Base-by-base conservation (phyloP, 2,329 filamentous ascomycete genomes). In the Dactylella cylindrospora region DNA sequence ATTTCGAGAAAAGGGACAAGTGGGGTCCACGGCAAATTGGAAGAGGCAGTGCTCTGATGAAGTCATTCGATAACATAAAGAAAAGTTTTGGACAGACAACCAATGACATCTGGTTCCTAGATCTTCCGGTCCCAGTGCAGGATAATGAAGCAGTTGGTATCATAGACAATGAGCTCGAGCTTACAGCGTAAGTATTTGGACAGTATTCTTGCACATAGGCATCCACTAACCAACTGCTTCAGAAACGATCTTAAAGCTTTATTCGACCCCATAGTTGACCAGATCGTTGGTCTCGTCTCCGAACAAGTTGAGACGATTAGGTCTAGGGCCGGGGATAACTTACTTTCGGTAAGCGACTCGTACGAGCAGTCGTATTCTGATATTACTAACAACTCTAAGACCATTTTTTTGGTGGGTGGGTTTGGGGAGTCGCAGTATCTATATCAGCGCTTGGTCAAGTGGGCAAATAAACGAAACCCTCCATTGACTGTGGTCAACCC, bases 101-200 rank as follows among this genome's bases (percentile, higher is more conserved):
- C 2, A 22, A 25, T 12, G 36, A 43, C 2, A 13, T 46, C 12
- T 57, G 9, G 12, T 67, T 43, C 26, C 5, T 20, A 4, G 45
- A 64, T 9, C 44, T 59, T 3, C 22, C 66, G 0, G 66, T 57
- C 1, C 31, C 35, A 3, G 65, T 66, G 7, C 22, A 49, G 1
- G 59, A 67, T 22, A 43, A 67, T 25, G 46, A 50, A 25, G 12
- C 12, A 6, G 38, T 39, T 5, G 59, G 64, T 6, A 66, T 67
- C 28, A 15, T 46, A 13, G 65, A 65, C 7, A 64, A 55, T 15
- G 59, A 54, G 22, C 26, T 62, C n/a, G 49, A 53, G 22, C 38
- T 62, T 19, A 62, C 55, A 2, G 36, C 9, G 55, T 62, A 53
- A 2, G 47, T 6, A 9, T 44, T 15, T 19, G 2, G 15, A 12